Conservation (phyloP, 2,329 filamentous ascomycete genomes). For the Blastomyces gilchristii region DNA sequence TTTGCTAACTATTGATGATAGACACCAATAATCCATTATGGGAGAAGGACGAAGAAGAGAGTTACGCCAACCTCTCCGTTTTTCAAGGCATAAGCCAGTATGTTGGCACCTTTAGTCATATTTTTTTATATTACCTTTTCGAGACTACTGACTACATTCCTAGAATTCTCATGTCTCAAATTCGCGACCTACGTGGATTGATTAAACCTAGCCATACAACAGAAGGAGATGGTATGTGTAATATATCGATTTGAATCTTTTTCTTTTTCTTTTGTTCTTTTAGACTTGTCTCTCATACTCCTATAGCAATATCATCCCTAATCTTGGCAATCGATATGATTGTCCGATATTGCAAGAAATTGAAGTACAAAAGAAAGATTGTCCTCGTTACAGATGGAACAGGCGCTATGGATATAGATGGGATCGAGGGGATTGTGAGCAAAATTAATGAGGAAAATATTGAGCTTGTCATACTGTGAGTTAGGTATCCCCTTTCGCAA, state of each 20-base stretch:
- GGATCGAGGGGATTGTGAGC: conserved; percentile 55
- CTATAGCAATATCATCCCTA: conserved; percentile 62
- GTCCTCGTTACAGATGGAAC: conserved; percentile 76
- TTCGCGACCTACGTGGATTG: conserved; percentile 53
- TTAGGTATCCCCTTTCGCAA: conserved; percentile 15
- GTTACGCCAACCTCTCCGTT: conserved; percentile 72
- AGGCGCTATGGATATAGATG: conserved; percentile 61
- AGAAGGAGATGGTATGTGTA: conserved; percentile 56
- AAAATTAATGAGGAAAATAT: conserved; percentile 70
- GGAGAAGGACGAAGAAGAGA: conserved; percentile 46
- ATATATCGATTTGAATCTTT: neutral
- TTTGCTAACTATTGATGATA: conserved; percentile 17
- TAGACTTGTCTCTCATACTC: conserved; percentile 14
- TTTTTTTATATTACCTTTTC: conserved; percentile 20
- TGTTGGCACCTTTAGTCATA: conserved; percentile 23
- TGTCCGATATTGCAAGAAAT: conserved; percentile 61
- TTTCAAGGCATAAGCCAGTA: conserved; percentile 55
- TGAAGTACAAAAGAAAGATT: conserved; percentile 72
- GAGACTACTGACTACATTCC: conserved; percentile 29
- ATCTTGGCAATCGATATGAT: conserved; percentile 86
- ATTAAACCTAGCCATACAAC: conserved; percentile 59
- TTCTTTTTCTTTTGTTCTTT: neutral
- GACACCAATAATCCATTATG: conserved; percentile 57
- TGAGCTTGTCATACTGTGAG: conserved; percentile 67
- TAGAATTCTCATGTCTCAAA: conserved; percentile 55